These are phyloP conservation scores for Aspergillus sparsus DNA, from an alignment of 495 filamentous ascomycete genomes.

Conservation along the genomic window DNA sequence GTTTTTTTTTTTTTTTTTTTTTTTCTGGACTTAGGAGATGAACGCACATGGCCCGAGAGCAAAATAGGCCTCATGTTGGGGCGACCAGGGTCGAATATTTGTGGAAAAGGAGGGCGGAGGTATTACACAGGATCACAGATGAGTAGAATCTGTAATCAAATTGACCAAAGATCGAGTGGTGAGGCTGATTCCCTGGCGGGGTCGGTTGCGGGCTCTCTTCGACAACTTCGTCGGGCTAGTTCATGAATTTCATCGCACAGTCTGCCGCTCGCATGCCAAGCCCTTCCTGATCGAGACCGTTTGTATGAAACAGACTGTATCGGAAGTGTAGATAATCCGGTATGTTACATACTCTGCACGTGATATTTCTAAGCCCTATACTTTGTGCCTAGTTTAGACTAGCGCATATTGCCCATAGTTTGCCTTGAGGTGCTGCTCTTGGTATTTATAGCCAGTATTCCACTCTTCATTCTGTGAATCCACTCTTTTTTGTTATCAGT, in stretches of 20 bases:
- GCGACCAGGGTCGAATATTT: slow-evolving; percentile 25
- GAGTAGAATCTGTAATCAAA: slow-evolving; percentile 23
- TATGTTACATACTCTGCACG: slow-evolving; percentile 28
- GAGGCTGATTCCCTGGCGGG: slow-evolving; percentile 41
- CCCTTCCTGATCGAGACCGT: slow-evolving; percentile 32
- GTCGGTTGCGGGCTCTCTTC: slow-evolving; percentile 44
- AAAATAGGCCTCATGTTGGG: slow-evolving; percentile 88
- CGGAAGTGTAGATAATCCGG: slow-evolving; percentile 32
- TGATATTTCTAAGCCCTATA: slow-evolving; percentile 33
- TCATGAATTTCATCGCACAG: slow-evolving; percentile 54
- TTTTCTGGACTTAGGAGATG: slow-evolving; percentile 16
- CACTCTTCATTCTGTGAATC: too few species aligned
- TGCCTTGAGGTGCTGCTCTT: too few species aligned
- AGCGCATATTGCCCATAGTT: too few species aligned
- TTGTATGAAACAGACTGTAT: slow-evolving; percentile 20
- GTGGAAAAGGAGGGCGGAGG: slow-evolving; percentile 15
- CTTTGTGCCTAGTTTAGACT: neutral
- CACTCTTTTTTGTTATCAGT: too few species aligned
- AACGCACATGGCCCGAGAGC: slow-evolving; percentile 82
- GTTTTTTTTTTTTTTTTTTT: neutral
- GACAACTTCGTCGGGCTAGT: slow-evolving; percentile 41
- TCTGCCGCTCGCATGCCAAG: slow-evolving; percentile 43
- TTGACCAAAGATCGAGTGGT: slow-evolving; percentile 21
- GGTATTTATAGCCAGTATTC: too few species aligned
- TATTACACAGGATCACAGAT: slow-evolving; percentile 25